Conservation (phyloP, 2,329 filamentous ascomycete species). For the Pseudodiploospora longispora region DNA sequence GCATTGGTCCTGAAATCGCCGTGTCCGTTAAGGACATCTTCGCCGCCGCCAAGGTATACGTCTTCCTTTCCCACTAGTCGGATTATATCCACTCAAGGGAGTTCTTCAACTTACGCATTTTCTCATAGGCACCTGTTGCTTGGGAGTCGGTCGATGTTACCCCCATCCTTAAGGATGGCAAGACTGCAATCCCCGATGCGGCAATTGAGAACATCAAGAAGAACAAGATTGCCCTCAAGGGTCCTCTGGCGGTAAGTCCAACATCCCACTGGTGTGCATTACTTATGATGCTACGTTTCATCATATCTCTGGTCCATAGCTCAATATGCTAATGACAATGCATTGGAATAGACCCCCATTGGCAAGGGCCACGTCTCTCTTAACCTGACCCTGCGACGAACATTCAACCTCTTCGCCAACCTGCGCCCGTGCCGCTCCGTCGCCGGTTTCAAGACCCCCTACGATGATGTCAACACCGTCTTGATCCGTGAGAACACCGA, state of each 20-base stretch:
- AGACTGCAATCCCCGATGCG: conserved; percentile 86
- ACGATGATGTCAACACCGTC: conserved; percentile 93
- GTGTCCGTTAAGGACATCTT: conserved; percentile 99
- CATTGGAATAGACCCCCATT: conserved; percentile 63
- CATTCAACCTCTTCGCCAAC: conserved; percentile 99
- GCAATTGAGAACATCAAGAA: conserved; percentile 88
- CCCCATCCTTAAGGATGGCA: conserved; percentile 86
- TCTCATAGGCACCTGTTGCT: conserved; percentile 68
- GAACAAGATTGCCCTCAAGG: conserved; percentile 98
- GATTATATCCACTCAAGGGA: too few relatives aligned
- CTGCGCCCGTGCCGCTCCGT: conserved; percentile 96
- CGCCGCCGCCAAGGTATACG: conserved; percentile 73
- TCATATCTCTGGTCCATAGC: too few relatives aligned
- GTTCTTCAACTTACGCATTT: too few relatives aligned
- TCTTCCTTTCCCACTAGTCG: too few relatives aligned
- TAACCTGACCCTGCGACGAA: conserved; percentile 95
- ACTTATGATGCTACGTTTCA: too few relatives aligned
- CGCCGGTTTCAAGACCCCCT: conserved; percentile 95
- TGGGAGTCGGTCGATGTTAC: conserved; percentile 98
- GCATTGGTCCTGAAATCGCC: conserved; percentile 96
- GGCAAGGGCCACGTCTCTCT: conserved; percentile 99
- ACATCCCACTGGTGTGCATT: too few relatives aligned
- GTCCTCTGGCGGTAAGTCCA: conserved; percentile 76
- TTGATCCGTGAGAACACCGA: conserved; percentile 99
- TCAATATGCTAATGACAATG: not conserved